Conservation (phyloP, 2,329 filamentous ascomycete genomes). For the Sarocladiaceae sp. region DNA sequence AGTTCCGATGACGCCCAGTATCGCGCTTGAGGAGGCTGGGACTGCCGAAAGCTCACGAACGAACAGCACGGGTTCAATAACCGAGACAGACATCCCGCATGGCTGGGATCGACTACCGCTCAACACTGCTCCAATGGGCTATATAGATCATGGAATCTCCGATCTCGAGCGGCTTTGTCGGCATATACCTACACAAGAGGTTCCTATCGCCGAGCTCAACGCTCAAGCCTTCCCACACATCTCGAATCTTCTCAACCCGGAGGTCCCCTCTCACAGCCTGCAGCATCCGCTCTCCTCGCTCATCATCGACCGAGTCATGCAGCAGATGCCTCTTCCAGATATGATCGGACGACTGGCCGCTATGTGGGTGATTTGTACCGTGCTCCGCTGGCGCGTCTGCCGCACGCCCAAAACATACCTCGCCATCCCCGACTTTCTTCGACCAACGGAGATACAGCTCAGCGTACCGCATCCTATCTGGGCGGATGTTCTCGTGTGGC, state of each 20-base stretch:
- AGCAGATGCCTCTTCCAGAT: constrained; percentile 10
- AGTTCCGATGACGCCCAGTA: not conserved
- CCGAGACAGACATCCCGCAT: not conserved
- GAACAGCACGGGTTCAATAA: not conserved
- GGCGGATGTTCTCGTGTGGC: constrained; percentile 19
- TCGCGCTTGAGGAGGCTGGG: not conserved
- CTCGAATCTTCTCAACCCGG: constrained; percentile 17
- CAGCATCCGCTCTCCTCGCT: constrained; percentile 11
- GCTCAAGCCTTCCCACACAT: constrained; percentile 18
- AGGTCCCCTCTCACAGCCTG: constrained; percentile 10
- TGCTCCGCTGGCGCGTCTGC: constrained; percentile 17
- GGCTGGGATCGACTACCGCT: constrained; percentile 2
- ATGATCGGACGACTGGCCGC: constrained; percentile 15
- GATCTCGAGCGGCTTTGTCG: constrained; percentile 3
- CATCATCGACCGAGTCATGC: constrained; percentile 14
- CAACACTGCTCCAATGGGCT: constrained; percentile 3
- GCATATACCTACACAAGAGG: not conserved
- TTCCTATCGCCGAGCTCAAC: constrained; percentile 7
- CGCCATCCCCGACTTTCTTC: constrained; percentile 17
- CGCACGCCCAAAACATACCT: constrained; percentile 18
- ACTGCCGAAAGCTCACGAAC: not conserved
- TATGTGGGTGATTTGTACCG: constrained; percentile 14
- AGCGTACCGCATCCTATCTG: constrained; percentile 20
- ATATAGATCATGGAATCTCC: constrained; percentile 1
- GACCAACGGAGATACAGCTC: constrained; percentile 18